Base-by-base conservation (phyloP, 306 rosid genomes). In the Acacia melanoxylon region DNA sequence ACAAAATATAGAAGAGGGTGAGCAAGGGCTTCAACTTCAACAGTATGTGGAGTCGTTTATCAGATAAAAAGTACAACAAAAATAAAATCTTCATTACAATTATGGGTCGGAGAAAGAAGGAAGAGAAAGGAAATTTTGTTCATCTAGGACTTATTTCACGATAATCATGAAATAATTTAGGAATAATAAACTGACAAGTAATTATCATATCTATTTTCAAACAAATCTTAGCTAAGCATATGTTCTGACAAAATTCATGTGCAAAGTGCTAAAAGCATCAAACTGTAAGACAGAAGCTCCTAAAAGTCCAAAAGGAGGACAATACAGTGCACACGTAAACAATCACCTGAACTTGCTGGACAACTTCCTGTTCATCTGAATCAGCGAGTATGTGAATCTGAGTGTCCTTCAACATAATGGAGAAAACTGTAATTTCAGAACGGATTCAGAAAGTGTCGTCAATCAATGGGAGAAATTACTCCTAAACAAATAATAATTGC, bases 301-400 rank as follows among this genome's bases (percentile, higher is more conserved):
- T 0, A 75, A 20, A 15, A 83, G 73, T 40, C 41, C 11, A 69
- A 45, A 80, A 58, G 46, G 27, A 24, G 56, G 41, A 65, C 61
- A 69, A 67, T 56, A 45, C 17, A 72, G 24, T 22, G 59, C 75
- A 41, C 4, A 5, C 16, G 37, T 37, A 9, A 17, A 31, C 16
- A 42, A 75, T 80, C 83, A 95, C 99, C 98, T 92, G 93, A 86
- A 95, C 94, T 83, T 93, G 98, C 85, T 88, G 99, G 70, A 95
- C 99, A 85, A 86, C 91, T 89, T 95, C 99, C 84, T 89, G 98
- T 75, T 91, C 99, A 84, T 95, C 99, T 44, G 98, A 89, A 89
- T 95, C 99, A 68, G 98, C 99, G 83, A 95, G 88, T 44, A 84
- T 48, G 78, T 92, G 98, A 89, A 95, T 91, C 84, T 95, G 97